Evolutionary conservation across 2,329 filamentous ascomycete species (phyloP), one percentile per base, ranked within the genome.

Genomic region (Fusarium camptoceras): DNA sequence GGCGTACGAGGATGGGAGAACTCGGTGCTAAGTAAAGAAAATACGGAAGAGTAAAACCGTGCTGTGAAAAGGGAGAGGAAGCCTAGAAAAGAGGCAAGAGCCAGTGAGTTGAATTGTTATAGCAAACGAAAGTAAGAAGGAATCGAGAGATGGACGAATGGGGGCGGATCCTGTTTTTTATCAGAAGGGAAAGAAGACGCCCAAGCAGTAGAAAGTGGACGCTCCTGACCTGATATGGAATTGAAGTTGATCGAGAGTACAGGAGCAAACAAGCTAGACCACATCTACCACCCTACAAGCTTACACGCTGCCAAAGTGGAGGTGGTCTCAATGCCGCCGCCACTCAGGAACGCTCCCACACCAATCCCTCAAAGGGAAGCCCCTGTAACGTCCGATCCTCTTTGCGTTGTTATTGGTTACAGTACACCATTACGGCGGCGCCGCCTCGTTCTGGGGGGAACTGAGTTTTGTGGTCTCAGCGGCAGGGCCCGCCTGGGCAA

Each of bases 401-500:
- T 18, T 16, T 46, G 25, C 8, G 2, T 37, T 34, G 14, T 31
- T 31, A 73, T 73, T 73, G 70, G 70, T 9, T 42, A 4, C 3
- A 43, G n/a, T 20, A 8, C 47, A 47, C 34, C 47, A 47, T 46
- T 55, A 55, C 50, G 59, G 66, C 58, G 34, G 39, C 55, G 70
- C 64, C 67, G 67, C 58, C 44, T 64, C 51, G 59, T 59, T 48
- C 50, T 70, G 47, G 46, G 27, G 37, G 50, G 22, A 14, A 48
- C 46, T 59, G 59, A 55, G 48, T 54, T 53, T 59, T 57, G 64
- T 64, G 65, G 72, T 61, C 49, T 61, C 60, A 63, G 71, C 72
- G 68, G 72, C 59, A 69, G 66, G 70, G 72, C 72, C 72, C 73
- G 73, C 64, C 68, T 70, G 63, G 59, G 62, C 68, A 42, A 64